These are phyloP conservation scores for Pichia paraexigua DNA, from an alignment of 805 yeast genomes.

Conservation along the genomic window DNA sequence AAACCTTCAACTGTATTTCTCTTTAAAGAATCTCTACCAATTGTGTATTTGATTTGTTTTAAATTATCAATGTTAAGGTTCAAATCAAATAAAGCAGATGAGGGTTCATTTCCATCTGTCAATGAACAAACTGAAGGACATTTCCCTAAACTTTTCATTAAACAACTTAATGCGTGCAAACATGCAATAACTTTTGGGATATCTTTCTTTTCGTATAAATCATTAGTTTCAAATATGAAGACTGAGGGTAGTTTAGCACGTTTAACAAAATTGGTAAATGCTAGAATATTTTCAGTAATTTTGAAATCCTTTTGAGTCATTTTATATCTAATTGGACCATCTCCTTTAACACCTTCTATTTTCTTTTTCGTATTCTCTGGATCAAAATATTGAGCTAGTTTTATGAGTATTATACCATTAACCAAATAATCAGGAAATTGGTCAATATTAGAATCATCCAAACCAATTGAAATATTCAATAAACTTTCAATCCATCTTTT, in stretches of 20 bases:
- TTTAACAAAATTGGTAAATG: slow-evolving; percentile 65
- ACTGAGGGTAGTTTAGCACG: slow-evolving; percentile 74
- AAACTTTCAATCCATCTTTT: slow-evolving; percentile 41
- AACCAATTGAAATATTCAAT: slow-evolving; percentile 19
- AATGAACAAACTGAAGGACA: slow-evolving; percentile 57
- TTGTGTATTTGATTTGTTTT: slow-evolving; percentile 57
- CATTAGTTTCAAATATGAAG: slow-evolving; percentile 86
- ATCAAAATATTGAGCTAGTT: slow-evolving; percentile 61
- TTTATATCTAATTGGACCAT: slow-evolving; percentile 19
- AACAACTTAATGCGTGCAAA: slow-evolving; percentile 76
- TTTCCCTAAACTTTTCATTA: slow-evolving; percentile 49
- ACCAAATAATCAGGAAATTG: slow-evolving; percentile 56
- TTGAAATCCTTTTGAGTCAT: slow-evolving; percentile 57
- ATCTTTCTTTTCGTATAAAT: slow-evolving; percentile 84
- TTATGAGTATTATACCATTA: slow-evolving; percentile 82
- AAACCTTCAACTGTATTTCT: slow-evolving; percentile 30
- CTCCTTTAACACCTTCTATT: neutral
- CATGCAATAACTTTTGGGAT: slow-evolving; percentile 93
- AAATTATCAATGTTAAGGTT: slow-evolving; percentile 59
- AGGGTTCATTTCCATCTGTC: slow-evolving; percentile 34
- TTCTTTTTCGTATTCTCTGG: slow-evolving; percentile 39
- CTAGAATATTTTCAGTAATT: slow-evolving; percentile 87
- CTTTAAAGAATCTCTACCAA: slow-evolving; percentile 35
- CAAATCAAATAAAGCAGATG: neutral
- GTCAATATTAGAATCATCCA: slow-evolving; percentile 33